Evolutionary conservation across 1,139 yeast species (phyloP), one percentile per base, ranked within the genome.

Genomic region (Taphrina flavorubra): DNA sequence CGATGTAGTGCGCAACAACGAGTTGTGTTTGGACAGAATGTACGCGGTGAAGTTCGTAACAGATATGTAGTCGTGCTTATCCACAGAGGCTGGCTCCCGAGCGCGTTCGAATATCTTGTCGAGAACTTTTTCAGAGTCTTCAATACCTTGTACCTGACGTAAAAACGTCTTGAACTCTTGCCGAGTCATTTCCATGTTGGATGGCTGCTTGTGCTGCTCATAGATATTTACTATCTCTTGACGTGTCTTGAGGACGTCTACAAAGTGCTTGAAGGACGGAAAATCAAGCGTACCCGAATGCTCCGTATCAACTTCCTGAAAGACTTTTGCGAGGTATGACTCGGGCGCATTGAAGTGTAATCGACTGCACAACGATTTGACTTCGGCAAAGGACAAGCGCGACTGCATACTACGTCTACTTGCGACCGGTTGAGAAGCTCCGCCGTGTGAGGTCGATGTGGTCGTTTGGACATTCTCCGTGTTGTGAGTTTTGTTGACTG

Each of bases 231-330:
- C 73, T 4, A 87, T 75, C 68, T 87, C 91, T 0, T 79, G 79
- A 69, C 95, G 83, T 73, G 75, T 74, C 71, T 82, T 82, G 59
- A 84, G 75, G 25, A 78, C 77, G 39, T 85, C 82, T 1, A 92
- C 92, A 77, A 92, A 90, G 37, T 77, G 76, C 75, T 89, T 88
- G 77, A 92, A 92, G 73, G 90, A 91, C 2, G 81, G 82, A 74
- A 90, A 91, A 71, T 85, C 83, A 37, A 92, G 78, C 44, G 77
- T 77, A 1, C 84, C 84, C 31, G 82, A 81, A 8, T 76, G 72
- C 60, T 79, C 82, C 0, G 75, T 74, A 72, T 84, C 87, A 2
- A 87, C 87, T 51, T 79, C 78, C 44, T 80, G 77, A 74, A 88
- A 88, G 18, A 81, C 74, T 11, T 75, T 72, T n/a, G 74, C 75